Conservation (phyloP, 345 rosid species). For the Rubroshorea leprosula region DNA sequence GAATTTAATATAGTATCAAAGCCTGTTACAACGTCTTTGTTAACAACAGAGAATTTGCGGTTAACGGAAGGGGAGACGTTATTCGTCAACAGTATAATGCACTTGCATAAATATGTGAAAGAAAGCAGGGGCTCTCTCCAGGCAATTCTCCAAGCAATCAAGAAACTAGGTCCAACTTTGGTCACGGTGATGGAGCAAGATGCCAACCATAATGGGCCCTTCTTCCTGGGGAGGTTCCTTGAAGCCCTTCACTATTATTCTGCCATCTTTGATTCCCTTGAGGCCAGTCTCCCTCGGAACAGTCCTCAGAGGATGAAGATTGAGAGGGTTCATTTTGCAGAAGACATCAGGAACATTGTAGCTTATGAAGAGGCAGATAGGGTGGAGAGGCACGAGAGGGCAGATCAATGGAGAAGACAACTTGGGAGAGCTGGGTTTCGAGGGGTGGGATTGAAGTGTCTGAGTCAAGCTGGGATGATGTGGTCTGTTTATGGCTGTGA, state of each 20-base stretch:
- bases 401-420: conserved; percentile 63
- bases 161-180: conserved; percentile 43
- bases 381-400: conserved; percentile 58
- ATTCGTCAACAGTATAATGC: conserved; percentile 46
- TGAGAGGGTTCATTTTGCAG: conserved; percentile 44
- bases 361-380: conserved; percentile 48
- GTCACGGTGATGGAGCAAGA: conserved; percentile 60
- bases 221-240: conserved; percentile 63
- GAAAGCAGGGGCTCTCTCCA: conserved; percentile 61
- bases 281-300: conserved; percentile 43
- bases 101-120: conserved; percentile 55
- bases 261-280: conserved; percentile 57
- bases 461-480: conserved; percentile 57
- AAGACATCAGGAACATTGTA: conserved; percentile 52
- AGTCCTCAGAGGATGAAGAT: conserved; percentile 53
- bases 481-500: conserved; percentile 53
- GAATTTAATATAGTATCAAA: conserved; percentile 29
- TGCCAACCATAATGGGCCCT: conserved; percentile 64
- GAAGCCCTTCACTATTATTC: conserved; percentile 70
- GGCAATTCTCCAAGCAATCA: conserved; percentile 61
- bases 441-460: conserved; percentile 38
- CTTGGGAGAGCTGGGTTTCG: conserved; percentile 64
- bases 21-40: conserved; percentile 27
- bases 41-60: conserved; percentile 39
- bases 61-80: conserved; percentile 46